phyloP scores from a whole-genome alignment of 768 basidiomycete genomes.

The Tricholoma matsutake region DNA sequence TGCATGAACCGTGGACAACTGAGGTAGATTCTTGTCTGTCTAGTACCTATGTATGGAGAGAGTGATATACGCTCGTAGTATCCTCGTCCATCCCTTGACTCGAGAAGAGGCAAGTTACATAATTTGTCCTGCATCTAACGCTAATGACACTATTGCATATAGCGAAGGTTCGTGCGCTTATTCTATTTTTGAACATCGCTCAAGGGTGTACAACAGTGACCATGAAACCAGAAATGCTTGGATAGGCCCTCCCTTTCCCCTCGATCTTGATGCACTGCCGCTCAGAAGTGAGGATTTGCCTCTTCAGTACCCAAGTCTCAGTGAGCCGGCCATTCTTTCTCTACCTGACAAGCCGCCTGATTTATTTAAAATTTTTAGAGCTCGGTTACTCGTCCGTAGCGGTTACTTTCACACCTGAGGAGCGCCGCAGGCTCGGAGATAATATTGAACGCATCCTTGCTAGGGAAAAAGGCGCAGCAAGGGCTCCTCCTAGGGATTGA shows the following conservation, averaged over 20 bases:
- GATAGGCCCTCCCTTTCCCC: conserved; percentile 69
- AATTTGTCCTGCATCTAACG: not conserved
- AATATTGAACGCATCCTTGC: conserved; percentile 57
- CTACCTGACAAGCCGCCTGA: not conserved
- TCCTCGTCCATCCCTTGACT: conserved; percentile 74
- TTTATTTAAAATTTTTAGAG: conserved; percentile 37
- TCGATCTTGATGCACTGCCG: conserved; percentile 59
- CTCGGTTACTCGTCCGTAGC: conserved; percentile 64
- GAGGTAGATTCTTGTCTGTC: conserved; percentile 43
- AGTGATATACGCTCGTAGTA: conserved; percentile 34
- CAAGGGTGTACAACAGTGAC: conserved; percentile 41
- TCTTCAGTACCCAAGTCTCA: conserved; percentile 62
- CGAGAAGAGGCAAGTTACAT: conserved; percentile 55
- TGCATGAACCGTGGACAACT: conserved; percentile 63
- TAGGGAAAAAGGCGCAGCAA: conserved; percentile 66
- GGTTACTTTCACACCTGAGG: conserved; percentile 52
- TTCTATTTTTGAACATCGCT: not conserved
- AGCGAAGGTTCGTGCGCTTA: conserved; percentile 47
- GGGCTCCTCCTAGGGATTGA: conserved; percentile 44
- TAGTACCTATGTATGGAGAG: not conserved
- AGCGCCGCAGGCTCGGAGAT: conserved; percentile 57
- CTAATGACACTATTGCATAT: conserved; percentile 6
- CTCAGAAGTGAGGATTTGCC: conserved; percentile 53
- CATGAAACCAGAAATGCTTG: conserved; percentile 69
- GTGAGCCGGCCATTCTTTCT: conserved; percentile 34